Evolutionary conservation across 345 rosid species (phyloP).

Genomic region (Populus nigra): DNA sequence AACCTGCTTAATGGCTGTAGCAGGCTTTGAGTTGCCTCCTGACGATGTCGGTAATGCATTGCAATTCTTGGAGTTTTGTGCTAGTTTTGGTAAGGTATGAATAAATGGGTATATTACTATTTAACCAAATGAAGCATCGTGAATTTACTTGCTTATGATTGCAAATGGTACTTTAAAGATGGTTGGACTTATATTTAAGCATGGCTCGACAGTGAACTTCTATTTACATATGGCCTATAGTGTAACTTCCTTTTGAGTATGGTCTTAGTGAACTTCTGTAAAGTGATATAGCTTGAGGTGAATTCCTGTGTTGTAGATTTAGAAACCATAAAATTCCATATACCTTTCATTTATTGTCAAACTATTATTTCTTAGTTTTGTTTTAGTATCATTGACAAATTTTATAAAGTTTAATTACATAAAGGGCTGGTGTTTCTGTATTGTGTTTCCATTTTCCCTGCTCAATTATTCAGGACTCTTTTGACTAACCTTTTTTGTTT

Average conservation of each 20-base stretch:
- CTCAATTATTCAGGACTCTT: neutral
- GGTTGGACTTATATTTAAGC: neutral
- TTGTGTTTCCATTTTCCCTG: neutral
- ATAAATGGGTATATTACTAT: neutral
- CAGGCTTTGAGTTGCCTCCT: constrained; percentile 57
- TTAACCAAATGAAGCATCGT: neutral
- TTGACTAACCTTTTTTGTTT: neutral
- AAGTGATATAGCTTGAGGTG: neutral
- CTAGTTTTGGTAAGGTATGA: constrained; percentile 71
- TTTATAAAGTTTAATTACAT: neutral
- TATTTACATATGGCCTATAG: neutral
- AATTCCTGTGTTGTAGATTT: neutral
- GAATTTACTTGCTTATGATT: neutral
- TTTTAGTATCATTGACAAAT: neutral
- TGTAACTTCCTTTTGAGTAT: neutral
- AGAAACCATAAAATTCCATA: neutral
- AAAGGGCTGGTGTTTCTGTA: neutral
- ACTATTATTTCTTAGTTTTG: neutral
- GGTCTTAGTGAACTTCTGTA: neutral
- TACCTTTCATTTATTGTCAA: neutral
- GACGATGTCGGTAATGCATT: constrained; percentile 62
- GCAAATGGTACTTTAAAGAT: neutral
- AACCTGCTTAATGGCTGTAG: constrained; percentile 41
- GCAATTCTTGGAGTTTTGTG: constrained; percentile 80
- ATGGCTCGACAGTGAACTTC: neutral